phyloP scores from a whole-genome alignment of 1,139 yeast genomes.

The Taphrina pruni region DNA sequence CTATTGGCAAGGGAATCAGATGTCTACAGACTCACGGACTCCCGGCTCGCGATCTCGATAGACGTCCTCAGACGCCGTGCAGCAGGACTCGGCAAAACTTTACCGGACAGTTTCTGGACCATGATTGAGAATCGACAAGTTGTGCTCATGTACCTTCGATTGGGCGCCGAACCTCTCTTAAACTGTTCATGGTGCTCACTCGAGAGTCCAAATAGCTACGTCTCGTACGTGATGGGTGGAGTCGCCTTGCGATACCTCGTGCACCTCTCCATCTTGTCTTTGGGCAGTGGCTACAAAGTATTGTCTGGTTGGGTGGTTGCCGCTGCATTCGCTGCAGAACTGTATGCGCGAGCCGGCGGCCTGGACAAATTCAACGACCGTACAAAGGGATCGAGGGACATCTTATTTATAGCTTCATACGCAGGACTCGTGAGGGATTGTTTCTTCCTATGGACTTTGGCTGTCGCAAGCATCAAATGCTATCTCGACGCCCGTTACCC shows the following conservation, averaged over 20 bases:
- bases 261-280: slow-evolving; percentile 7
- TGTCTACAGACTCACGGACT: slow-evolving; percentile 24
- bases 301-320: slow-evolving; percentile 1
- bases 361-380: slow-evolving; percentile 24
- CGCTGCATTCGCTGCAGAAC: slow-evolving; percentile 15
- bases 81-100: neutral
- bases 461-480: slow-evolving; percentile 6
- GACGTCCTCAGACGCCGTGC: slow-evolving; percentile 21
- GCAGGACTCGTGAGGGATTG: slow-evolving; percentile 6
- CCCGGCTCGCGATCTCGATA: slow-evolving; percentile 23
- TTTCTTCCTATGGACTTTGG: slow-evolving; percentile 28
- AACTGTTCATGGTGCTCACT: slow-evolving; percentile 29
- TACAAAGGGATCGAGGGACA: slow-evolving; percentile 3
- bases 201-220: slow-evolving; percentile 12
- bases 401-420: slow-evolving; percentile 19
- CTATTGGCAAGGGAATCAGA: slow-evolving; percentile 5
- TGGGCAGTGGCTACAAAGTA: slow-evolving; percentile 4
- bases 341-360: slow-evolving; percentile 27
- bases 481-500: slow-evolving; percentile 29
- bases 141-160: slow-evolving; percentile 20
- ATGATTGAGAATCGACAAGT: slow-evolving; percentile 11
- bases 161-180: slow-evolving; percentile 22
- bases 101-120: slow-evolving; percentile 19
- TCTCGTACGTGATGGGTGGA: slow-evolving; percentile 15
- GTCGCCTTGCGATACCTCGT: slow-evolving; percentile 18